Conservation (phyloP, 148 eudicot genomes). For the Chenopodium quinoa region DNA sequence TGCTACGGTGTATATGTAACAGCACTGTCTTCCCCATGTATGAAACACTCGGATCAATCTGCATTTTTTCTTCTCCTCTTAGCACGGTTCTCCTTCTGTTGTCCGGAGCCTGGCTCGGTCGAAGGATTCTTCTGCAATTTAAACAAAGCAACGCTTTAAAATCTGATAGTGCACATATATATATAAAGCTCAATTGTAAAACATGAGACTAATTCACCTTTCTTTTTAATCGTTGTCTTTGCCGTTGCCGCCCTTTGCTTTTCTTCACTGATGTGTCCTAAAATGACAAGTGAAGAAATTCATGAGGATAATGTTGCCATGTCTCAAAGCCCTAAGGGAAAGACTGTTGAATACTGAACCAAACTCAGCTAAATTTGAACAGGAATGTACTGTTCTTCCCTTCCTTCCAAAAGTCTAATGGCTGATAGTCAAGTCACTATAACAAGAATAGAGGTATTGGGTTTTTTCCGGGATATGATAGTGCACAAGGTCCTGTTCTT, state of each 20-base stretch:
- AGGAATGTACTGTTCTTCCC: too few relatives aligned
- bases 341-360: not conserved
- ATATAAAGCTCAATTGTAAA: not conserved
- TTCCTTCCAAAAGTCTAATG: too few relatives aligned
- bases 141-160: not conserved
- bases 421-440: too few relatives aligned
- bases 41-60: slow-evolving; percentile 8
- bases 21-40: not conserved
- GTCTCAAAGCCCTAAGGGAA: not conserved
- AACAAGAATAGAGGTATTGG: not conserved
- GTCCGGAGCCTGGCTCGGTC: slow-evolving; percentile 19
- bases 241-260: slow-evolving; percentile 64
- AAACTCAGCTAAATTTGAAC: not conserved
- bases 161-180: not conserved
- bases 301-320: not conserved
- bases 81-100: slow-evolving; percentile 40
- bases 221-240: slow-evolving; percentile 50
- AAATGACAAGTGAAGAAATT: not conserved
- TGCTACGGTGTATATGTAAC: not conserved
- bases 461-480: too few relatives aligned
- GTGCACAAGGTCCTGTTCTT: too few relatives aligned
- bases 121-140: slow-evolving; percentile 32
- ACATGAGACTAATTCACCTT: slow-evolving; percentile 39
- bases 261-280: slow-evolving; percentile 39
- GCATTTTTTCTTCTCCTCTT: slow-evolving; percentile 57